Evolutionary conservation across 257 asterid species (phyloP), one percentile per base, ranked within the genome.

Genomic region (Fraxinus cuspidata): DNA sequence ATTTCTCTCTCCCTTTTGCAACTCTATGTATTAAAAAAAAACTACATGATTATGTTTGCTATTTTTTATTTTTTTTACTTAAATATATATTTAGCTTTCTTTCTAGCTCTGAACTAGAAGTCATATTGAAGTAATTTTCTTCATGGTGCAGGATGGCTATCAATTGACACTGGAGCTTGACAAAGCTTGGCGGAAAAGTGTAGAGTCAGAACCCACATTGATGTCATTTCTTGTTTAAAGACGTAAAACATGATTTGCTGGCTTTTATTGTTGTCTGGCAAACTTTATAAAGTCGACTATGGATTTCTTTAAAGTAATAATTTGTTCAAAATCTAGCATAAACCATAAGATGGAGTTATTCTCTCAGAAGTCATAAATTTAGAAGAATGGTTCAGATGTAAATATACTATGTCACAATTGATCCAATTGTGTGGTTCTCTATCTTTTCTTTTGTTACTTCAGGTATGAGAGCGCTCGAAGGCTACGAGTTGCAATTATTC

Each of bases 91-190:
- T 37, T 66, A 21, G n/a, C 23, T n/a, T 34, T 35, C 27, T 28
- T 73, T 72, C 49, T 29, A 38, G 67, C 70, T 85, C 7, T 60
- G 75, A 73, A 72, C 19, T 58, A 58, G 27, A 63, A 65, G 65
- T 40, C 4, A 5, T 53, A 63, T 69, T 68, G 56, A 78, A 76
- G 15, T 68, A 38, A 4, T 38, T 49, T 29, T 77, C 53, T 78
- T 18, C 73, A 74, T 66, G 74, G 65, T 66, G 42, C 89, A 92
- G 98, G 99, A 94, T 81, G 85, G 96, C 72, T 94, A 86, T 87
- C 99, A 94, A 86, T 89, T 94, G 72, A 97, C 97, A 49, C 74
- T 88, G 72, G 97, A 94, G 85, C 99, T 94, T 56, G 92, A 89
- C 51, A 91, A 92, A 81, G 92, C 86, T 56, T 87, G 87, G 83